Conservation (phyloP, 148 eudicot species). For the Rhododendron kiyosumense region DNA sequence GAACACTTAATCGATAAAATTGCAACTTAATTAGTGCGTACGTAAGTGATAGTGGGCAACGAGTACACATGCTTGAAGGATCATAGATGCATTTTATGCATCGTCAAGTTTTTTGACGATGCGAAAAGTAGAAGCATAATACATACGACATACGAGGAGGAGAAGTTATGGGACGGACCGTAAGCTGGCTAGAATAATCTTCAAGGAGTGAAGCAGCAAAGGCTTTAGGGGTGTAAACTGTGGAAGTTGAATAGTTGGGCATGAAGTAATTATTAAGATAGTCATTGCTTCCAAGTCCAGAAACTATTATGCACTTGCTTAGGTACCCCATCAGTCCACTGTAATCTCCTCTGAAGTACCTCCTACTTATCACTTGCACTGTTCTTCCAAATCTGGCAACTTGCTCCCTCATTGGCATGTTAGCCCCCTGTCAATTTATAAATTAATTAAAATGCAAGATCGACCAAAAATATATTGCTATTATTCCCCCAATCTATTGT, state of each 20-base stretch:
- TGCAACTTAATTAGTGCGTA: background rate
- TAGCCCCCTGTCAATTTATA: constrained; percentile 48
- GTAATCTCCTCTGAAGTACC: constrained; percentile 48
- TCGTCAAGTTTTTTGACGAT: too few species aligned
- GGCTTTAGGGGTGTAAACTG: constrained; percentile 46
- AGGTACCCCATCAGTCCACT: constrained; percentile 36
- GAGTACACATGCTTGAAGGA: background rate
- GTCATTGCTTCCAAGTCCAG: constrained; percentile 88
- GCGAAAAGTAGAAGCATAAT: background rate
- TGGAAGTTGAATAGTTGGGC: constrained; percentile 47
- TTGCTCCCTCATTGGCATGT: constrained; percentile 68
- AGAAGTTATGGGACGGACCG: constrained; percentile 28
- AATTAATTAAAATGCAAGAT: background rate
- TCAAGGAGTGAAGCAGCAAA: constrained; percentile 63
- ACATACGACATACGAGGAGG: background rate
- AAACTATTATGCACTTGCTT: constrained; percentile 58
- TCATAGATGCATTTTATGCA: background rate
- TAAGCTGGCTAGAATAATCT: constrained; percentile 64
- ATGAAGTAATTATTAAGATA: constrained; percentile 93
- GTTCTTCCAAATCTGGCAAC: constrained; percentile 51
- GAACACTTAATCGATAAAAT: background rate
- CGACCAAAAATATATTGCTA: background rate
- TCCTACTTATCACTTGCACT: constrained; percentile 42
- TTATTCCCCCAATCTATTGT: background rate
- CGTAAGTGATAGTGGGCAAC: too few species aligned